phyloP scores from a whole-genome alignment of 176 grass and related monocot species.

The Oryza meridionalis region DNA sequence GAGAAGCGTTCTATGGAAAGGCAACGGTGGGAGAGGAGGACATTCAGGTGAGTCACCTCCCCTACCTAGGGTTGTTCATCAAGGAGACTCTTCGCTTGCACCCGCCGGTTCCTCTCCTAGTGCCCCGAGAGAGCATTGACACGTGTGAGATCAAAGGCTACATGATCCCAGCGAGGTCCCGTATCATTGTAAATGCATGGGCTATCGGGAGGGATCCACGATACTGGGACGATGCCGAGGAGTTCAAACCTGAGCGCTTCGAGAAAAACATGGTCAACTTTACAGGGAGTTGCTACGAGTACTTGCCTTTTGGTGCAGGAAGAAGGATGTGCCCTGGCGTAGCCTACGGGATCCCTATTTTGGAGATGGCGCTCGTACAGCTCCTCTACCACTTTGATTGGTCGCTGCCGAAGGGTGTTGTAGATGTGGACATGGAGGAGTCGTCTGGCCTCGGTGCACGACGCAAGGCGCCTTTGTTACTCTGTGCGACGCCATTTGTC shows the following conservation, averaged over 20 bases:
- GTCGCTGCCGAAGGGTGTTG: not conserved
- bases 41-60: not conserved
- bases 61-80: constrained; percentile 48
- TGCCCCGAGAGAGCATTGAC: constrained; percentile 38
- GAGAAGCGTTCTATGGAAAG: not conserved
- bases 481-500: not conserved
- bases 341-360: not conserved
- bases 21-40: constrained; percentile 7
- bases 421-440: not conserved
- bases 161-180: constrained; percentile 1
- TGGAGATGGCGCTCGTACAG: not conserved
- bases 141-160: constrained; percentile 42
- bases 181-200: not conserved
- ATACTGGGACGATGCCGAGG: not conserved
- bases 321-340: not conserved
- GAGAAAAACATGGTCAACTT: not conserved
- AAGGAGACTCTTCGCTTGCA: constrained; percentile 58
- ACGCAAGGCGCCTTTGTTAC: not conserved
- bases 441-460: not conserved
- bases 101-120: constrained; percentile 42
- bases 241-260: not conserved
- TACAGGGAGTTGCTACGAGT: not conserved
- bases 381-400: not conserved
- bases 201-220: not conserved
- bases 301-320: not conserved